phyloP scores from a whole-genome alignment of 192 early-diverging fungal species.

The Coemansia pectinata region DNA sequence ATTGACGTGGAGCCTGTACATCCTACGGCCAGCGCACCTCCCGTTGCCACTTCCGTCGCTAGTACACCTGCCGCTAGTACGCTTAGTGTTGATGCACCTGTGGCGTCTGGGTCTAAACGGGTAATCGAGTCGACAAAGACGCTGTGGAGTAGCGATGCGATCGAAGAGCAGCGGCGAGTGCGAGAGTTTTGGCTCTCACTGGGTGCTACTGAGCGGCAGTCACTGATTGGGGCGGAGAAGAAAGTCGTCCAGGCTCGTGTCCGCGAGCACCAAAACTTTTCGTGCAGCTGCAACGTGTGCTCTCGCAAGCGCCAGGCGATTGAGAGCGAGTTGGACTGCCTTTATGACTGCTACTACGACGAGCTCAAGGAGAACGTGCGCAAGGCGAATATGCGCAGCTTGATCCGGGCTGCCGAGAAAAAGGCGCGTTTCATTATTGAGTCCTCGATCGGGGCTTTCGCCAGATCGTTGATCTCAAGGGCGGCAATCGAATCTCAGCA shows the following conservation, averaged over 20 bases:
- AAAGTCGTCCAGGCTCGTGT: conserved; percentile 39
- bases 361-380: conserved; percentile 38
- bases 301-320: conserved; percentile 52
- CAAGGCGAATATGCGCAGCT: conserved; percentile 28
- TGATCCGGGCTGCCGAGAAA: conserved; percentile 16
- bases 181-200: conserved; percentile 44
- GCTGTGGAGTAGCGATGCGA: conserved; percentile 30
- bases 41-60: background rate
- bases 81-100: background rate
- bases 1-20: background rate
- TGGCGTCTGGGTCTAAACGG: background rate
- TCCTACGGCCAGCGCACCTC: background rate
- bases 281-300: conserved; percentile 50
- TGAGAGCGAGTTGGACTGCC: conserved; percentile 40
- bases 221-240: conserved; percentile 40
- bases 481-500: background rate
- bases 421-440: conserved; percentile 21
- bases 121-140: background rate
- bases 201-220: conserved; percentile 29
- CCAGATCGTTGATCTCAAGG: conserved; percentile 13
- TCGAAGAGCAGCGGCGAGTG: conserved; percentile 35
- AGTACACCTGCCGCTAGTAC: background rate
- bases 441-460: conserved; percentile 20
- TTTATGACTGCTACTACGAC: conserved; percentile 49
- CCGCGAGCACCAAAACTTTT: conserved; percentile 51